A percentile compares a stretch with the other conserved stretches of the same genome.
These are phyloP conservation scores for Pythium vanterpoolii DNA, from an alignment of 352 stramenopile species.

Conservation along the genomic window DNA sequence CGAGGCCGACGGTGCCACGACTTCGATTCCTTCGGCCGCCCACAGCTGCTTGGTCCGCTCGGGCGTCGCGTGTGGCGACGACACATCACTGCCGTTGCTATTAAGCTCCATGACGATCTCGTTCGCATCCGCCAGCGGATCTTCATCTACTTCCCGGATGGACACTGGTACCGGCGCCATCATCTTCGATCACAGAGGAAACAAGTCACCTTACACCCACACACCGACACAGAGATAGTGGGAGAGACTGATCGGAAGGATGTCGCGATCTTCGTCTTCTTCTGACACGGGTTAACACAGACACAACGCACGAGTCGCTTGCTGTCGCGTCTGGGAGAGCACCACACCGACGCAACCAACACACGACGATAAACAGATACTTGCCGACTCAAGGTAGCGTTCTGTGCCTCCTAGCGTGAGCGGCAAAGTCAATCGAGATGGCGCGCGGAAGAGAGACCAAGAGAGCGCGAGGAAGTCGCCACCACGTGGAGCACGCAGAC, in stretches of 20 bases:
- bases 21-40: constrained; percentile 23
- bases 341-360: too few relatives aligned
- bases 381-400: too few relatives aligned
- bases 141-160: constrained; percentile 1
- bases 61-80: constrained; percentile 11
- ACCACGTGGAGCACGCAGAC: constrained; percentile 9
- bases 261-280: not conserved
- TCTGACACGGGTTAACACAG: too few relatives aligned
- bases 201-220: not conserved
- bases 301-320: not conserved
- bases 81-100: constrained; percentile 14
- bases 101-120: constrained; percentile 7
- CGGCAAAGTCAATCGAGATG: too few relatives aligned
- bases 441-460: not conserved
- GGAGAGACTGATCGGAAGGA: not conserved
- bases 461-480: not conserved
- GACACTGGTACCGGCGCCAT: constrained; percentile 5
- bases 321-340: too few relatives aligned
- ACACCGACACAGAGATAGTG: not conserved
- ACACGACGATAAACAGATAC: too few relatives aligned
- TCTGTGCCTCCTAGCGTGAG: too few relatives aligned
- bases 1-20: constrained; percentile 1
- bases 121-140: not conserved
- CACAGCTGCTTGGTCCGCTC: constrained; percentile 23
- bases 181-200: not conserved